phyloP scores from a whole-genome alignment of 257 asterid species.

The Misopates orontium region DNA sequence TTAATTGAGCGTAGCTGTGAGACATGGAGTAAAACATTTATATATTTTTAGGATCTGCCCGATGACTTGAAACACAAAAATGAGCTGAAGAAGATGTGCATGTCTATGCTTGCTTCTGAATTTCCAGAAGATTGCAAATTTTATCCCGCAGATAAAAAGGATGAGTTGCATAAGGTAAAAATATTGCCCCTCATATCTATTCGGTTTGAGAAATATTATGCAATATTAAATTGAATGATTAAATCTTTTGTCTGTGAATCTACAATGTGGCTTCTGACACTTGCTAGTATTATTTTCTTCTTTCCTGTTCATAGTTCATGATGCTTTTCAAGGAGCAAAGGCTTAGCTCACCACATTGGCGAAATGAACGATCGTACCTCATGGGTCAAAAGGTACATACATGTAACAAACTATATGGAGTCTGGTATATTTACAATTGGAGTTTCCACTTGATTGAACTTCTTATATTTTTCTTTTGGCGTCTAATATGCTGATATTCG shows the following conservation, averaged over 20 bases:
- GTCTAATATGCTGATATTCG: background rate
- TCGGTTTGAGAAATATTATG: slow-evolving; percentile 4
- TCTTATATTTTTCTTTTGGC: background rate
- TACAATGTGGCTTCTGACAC: slow-evolving; percentile 11
- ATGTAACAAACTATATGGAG: background rate
- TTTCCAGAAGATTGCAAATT: slow-evolving; percentile 93
- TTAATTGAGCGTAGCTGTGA: slow-evolving; percentile 6
- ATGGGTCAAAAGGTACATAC: slow-evolving; percentile 78
- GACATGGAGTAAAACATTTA: slow-evolving; percentile 2
- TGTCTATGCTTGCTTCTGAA: slow-evolving; percentile 68
- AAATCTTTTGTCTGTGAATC: slow-evolving; percentile 5
- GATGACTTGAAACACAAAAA: slow-evolving; percentile 62
- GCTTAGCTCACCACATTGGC: slow-evolving; percentile 82
- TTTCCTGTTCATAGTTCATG: slow-evolving; percentile 57
- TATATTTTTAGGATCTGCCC: slow-evolving; percentile 66
- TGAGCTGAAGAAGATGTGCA: slow-evolving; percentile 69
- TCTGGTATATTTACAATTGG: background rate
- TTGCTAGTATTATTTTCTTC: slow-evolving; percentile 11
- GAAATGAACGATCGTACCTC: slow-evolving; percentile 74
- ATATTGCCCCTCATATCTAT: slow-evolving; percentile 5
- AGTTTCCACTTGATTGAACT: background rate
- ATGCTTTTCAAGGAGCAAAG: slow-evolving; percentile 85
- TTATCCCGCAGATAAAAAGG: slow-evolving; percentile 78
- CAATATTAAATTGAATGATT: slow-evolving; percentile 1
- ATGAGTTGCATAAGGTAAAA: slow-evolving; percentile 85